Base-by-base conservation (phyloP, 192 early-diverging fungal genomes). In the Diversispora epigaea region DNA sequence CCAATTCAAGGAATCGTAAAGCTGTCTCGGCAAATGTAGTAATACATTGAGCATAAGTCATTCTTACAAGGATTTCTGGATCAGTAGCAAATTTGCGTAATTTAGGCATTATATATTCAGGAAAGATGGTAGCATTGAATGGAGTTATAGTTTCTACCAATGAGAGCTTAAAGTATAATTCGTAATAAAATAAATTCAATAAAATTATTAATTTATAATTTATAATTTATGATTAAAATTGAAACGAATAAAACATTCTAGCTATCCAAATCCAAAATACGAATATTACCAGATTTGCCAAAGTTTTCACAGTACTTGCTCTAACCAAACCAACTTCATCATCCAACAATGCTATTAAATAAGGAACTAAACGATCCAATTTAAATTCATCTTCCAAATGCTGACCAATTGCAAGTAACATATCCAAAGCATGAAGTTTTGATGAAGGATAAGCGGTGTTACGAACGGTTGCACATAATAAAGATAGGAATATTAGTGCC, bases 31-130 rank as follows among this genome's bases (percentile, higher is more conserved):
- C 93, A 77, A 92, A 78, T 45, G 85, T 85, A 11, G 93, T 86
- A 52, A 98, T 86, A 76, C 92, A 93, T 0, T 88, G 88, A 0
- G 96, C 96, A 81, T 94, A 94, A 2, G 91, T 88, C 40, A 89
- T 88, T 41, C 95, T 84, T 6, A 96, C 96, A 25, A 92, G 77
- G 0, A 87, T 86, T 71, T 95, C 92, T 3, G 83, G 77, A 76
- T 97, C 95, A 2, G 80, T 78, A 4, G 90, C 78, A 73, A 96
- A 88, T 39, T 83, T 78, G 60, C 90, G 88, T 40, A 97, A 69
- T 21, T 85, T 84, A 9, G 95, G 95, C 14, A 95, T 80, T 25
- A 98, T 87, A 73, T 96, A 97, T 73, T 97, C 96, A 41, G 91
- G 92, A 68, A 97, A 98, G 11, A 98, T 90, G 15, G 88, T 90